Evolutionary conservation across 140 eudicot species (phyloP).

Genomic region (Oenanthe javanica): DNA sequence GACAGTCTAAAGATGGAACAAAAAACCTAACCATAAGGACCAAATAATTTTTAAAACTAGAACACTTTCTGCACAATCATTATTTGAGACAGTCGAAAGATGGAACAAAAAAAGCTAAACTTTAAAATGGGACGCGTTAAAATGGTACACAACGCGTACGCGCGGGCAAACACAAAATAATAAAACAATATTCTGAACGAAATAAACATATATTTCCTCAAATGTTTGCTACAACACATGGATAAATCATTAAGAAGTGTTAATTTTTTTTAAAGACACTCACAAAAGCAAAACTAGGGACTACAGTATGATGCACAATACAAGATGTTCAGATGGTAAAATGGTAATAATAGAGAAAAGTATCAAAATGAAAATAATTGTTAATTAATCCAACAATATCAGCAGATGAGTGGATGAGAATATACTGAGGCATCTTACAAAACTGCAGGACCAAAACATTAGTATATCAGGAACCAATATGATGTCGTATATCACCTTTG

Average conservation of each 20-base stretch:
- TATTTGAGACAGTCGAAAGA: too few relatives aligned
- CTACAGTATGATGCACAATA: not conserved
- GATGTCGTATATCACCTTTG: constrained; percentile 1
- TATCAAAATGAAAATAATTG: not conserved
- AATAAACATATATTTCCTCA: not conserved
- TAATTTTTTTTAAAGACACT: not conserved
- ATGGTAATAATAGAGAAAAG: not conserved
- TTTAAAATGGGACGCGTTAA: not conserved
- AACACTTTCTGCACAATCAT: too few relatives aligned
- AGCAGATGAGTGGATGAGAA: not conserved
- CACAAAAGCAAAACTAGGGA: not conserved
- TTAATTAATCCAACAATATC: not conserved
- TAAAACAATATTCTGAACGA: not conserved
- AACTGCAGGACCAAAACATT: constrained; percentile 4
- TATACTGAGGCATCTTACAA: constrained; percentile 14
- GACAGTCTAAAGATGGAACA: too few relatives aligned
- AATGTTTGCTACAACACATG: not conserved
- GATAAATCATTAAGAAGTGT: not conserved
- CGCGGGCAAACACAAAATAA: not conserved
- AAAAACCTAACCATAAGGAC: too few relatives aligned
- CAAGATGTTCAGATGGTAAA: not conserved
- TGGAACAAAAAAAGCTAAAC: not conserved
- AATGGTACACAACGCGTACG: too few relatives aligned
- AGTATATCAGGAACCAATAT: not conserved
- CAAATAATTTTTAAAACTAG: too few relatives aligned